Evolutionary conservation across 1,284 basidiomycete genomes (phyloP), one percentile per base, ranked within the genome.

Genomic region (Tilletia caries): DNA sequence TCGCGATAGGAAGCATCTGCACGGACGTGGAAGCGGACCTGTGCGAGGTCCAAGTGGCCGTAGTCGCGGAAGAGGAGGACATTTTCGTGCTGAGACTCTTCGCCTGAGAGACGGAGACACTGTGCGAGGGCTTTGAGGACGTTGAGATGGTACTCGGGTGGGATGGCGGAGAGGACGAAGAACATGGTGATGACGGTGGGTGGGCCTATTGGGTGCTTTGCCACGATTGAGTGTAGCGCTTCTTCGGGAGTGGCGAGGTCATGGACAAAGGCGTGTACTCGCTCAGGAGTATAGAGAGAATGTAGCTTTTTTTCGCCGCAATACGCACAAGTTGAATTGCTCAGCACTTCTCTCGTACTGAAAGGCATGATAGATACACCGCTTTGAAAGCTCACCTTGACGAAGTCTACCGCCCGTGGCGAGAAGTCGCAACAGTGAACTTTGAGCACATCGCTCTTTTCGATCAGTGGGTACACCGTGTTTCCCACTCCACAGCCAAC

Each of bases 101-200:
- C 12, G n/a, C 80, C 80, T 12, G 73, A 72, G 27, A 78, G 50
- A 12, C 23, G 64, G 2, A 69, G 29, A 18, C 54, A 54, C 8
- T 43, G 29, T 20, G 79, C 67, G 3, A 83, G 66, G 1, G 73
- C 50, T 12, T 70, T 48, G n/a, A 83, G 68, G 10, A 79, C 75
- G 0, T 12, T 3, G 0, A 54, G 58, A 50, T 84, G 84, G 10
- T 74, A 70, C 0, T 71, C 41, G 0, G 84, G 84, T 2, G 83
- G 78, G n/a, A 85, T 76, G 1, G 83, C 83, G 15, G 81, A 83
- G 1, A 84, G 75, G 6, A 84, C 83, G 64, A 84, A 84, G 66
- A 84, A 76, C 8, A 79, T 73, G 32, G 75, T 77, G 65, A 84
- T 77, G 32, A 80, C 75, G 29, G 78, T 77, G 1, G 76, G 67